Conservation (phyloP, 768 basidiomycete genomes). For the Tylopilus sp. region DNA sequence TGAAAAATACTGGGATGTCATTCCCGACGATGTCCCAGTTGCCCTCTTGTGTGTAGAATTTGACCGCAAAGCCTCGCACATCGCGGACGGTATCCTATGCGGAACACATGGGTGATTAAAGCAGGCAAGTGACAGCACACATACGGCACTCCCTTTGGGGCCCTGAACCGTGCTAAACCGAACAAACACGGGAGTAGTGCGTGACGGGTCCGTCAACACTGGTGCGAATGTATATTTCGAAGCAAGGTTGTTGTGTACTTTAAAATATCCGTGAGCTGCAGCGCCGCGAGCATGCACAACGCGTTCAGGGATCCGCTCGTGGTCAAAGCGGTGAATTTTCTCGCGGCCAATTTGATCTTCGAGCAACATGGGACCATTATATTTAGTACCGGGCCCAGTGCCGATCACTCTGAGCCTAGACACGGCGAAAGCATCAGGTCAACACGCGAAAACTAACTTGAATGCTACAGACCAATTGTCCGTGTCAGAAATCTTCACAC, state of each 20-base stretch:
- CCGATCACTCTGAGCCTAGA: constrained; percentile 51
- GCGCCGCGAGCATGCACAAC: constrained; percentile 70
- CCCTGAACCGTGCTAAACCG: constrained; percentile 88
- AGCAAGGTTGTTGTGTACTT: constrained; percentile 62
- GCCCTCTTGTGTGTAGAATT: constrained; percentile 82
- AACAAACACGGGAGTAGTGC: constrained; percentile 73
- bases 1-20: constrained; percentile 79
- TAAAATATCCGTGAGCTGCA: constrained; percentile 83
- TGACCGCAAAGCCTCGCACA: constrained; percentile 81
- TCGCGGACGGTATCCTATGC: constrained; percentile 73
- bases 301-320: constrained; percentile 88
- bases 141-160: constrained; percentile 74
- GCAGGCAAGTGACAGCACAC: constrained; percentile 18
- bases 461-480: constrained; percentile 52
- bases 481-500: constrained; percentile 55
- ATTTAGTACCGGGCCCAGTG: constrained; percentile 37
- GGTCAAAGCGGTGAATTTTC: constrained; percentile 79
- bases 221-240: constrained; percentile 67
- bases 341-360: constrained; percentile 74
- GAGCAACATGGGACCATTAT: constrained; percentile 68
- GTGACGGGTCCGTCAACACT: constrained; percentile 69
- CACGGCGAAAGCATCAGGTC: constrained; percentile 1
- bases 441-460: neutral
- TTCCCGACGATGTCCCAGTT: constrained; percentile 90
- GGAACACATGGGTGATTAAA: neutral